Evolutionary conservation across 2,329 filamentous ascomycete genomes (phyloP).

Genomic region (Diaporthe capsici): DNA sequence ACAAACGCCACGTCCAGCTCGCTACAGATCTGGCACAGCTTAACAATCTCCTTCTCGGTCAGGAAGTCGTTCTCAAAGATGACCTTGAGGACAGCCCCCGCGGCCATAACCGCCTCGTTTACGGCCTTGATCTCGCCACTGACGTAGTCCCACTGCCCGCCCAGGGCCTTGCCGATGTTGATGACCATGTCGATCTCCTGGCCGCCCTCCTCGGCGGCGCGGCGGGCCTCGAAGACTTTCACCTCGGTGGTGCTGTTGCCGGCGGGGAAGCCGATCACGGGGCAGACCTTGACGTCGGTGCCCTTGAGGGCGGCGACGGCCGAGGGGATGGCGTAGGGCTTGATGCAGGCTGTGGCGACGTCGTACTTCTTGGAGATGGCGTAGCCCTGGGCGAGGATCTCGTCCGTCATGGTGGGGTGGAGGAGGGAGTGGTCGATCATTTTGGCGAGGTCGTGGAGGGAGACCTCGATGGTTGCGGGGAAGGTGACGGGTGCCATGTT

Average conservation of each 20-base stretch:
- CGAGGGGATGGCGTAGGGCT: conserved; percentile 66
- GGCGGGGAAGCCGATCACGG: conserved; percentile 73
- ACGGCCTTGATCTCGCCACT: conserved; percentile 63
- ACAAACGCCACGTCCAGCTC: conserved; percentile 66
- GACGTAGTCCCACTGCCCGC: conserved; percentile 71
- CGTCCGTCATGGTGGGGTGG: conserved; percentile 73
- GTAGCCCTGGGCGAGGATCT: conserved; percentile 64
- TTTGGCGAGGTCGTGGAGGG: conserved; percentile 63
- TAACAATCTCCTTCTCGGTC: conserved; percentile 61
- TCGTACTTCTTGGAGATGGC: conserved; percentile 61
- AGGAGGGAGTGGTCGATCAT: conserved; percentile 74
- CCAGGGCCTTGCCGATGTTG: conserved; percentile 71
- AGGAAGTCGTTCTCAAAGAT: conserved; percentile 75
- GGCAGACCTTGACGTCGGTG: conserved; percentile 64
- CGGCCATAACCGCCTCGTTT: conserved; percentile 61
- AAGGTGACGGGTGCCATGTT: conserved; percentile 14
- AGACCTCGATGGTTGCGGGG: conserved; percentile 53
- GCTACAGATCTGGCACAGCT: conserved; percentile 69
- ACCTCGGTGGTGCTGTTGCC: conserved; percentile 68
- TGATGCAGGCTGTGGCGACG: conserved; percentile 71
- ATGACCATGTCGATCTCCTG: conserved; percentile 73
- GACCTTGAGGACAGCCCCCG: conserved; percentile 66
- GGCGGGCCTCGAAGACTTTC: conserved; percentile 67
- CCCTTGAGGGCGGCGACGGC: conserved; percentile 63
- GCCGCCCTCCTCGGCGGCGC: conserved; percentile 63